Evolutionary conservation across 2,329 filamentous ascomycete species (phyloP), one percentile per base, ranked within the genome.

Genomic region (Monilinia fructigena): DNA sequence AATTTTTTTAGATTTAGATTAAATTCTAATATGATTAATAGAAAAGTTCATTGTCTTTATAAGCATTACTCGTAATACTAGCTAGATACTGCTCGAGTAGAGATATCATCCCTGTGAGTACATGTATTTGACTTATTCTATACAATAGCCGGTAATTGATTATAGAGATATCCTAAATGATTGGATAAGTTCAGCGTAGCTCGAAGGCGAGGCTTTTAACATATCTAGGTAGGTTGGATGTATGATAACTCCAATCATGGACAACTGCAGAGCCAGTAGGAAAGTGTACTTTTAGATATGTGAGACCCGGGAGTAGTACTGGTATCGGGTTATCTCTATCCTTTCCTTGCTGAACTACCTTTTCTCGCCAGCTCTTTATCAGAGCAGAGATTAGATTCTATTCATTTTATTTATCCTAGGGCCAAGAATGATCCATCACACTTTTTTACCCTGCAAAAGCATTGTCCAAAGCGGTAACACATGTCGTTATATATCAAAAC

Each of bases 361-460:
- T 28, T 1, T 20, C 55, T 20, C 35, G 59, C 10, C 31, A 20
- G 18, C 53, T 40, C 45, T 47, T 16, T 58, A 47, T 28, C 62
- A 62, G 59, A 53, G 18, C 55, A 45, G 11, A 58, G n/a, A 53
- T 38, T n/a, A 62, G 28, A 35, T 60, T 60, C 8, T 12, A 47
- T 11, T 38, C 18, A 38, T n/a, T 20, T 28, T 45, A 10, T 58
- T 14, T 10, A 53, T 53, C 35, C 35, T 26, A 53, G 31, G 31
- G 23, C 59, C 31, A 40, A 40, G 59, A 50, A 38, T 38, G 31
- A 35, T 10, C n/a, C 31, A 16, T 40, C 23, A 31, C 48, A 28
- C n/a, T 28, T 38, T 53, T 28, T 31, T 8, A n/a, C 59, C 40
- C 40, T 40, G 14, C 55, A 50, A 59, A 42, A 28, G 59, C 18